A percentile compares a stretch with the other conserved stretches of the same genome.
These are phyloP conservation scores for Chrysosporium queenslandicum DNA, from an alignment of 2,329 filamentous ascomycete species.

Conservation along the genomic window DNA sequence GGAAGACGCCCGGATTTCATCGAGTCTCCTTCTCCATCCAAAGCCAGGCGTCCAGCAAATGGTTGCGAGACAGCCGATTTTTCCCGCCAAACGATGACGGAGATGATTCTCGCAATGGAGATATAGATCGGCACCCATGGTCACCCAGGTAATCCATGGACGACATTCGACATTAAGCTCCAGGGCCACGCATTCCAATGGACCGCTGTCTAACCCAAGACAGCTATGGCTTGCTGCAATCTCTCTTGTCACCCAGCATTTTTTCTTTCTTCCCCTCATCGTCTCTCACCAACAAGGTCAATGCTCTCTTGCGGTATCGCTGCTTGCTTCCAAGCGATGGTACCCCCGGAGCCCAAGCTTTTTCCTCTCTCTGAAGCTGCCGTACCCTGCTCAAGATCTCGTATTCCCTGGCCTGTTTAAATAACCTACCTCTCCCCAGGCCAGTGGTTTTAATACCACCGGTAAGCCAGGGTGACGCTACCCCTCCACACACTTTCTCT, in stretches of 20 bases:
- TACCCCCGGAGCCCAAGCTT: slow-evolving; percentile 4
- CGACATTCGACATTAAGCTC: background rate
- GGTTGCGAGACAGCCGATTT: no score
- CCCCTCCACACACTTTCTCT: background rate
- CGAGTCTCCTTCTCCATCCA: no score
- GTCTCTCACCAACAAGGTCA: background rate
- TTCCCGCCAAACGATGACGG: no score
- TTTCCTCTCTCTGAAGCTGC: background rate
- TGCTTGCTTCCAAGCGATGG: slow-evolving; percentile 4
- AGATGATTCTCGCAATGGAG: no score
- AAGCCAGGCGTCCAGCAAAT: no score
- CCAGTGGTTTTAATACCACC: background rate
- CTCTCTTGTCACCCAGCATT: no score
- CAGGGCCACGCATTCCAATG: background rate
- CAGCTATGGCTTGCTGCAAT: background rate
- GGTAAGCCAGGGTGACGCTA: background rate
- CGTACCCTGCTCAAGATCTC: background rate
- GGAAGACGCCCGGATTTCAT: no score
- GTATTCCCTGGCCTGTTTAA: slow-evolving; percentile 1
- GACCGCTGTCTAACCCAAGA: background rate
- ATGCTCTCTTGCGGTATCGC: background rate
- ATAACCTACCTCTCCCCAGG: slow-evolving; percentile 1
- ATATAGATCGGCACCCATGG: background rate
- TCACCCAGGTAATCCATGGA: background rate
- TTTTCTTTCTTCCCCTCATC: background rate